phyloP scores from a whole-genome alignment of 306 rosid genomes.

The Corylus avellana region DNA sequence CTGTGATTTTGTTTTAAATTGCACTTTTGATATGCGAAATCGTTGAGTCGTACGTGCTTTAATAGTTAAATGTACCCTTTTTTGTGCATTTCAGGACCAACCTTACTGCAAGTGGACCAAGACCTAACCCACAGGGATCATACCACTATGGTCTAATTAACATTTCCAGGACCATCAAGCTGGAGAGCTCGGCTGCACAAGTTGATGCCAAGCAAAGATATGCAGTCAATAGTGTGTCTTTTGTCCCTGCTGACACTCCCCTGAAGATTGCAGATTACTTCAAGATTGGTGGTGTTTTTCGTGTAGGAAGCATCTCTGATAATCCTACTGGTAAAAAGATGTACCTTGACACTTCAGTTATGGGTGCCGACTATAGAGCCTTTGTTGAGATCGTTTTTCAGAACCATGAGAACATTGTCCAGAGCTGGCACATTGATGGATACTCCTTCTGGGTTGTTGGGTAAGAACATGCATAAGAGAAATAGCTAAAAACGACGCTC shows the following conservation, averaged over 20 bases:
- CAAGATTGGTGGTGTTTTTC: conserved; percentile 68
- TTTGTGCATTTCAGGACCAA: conserved; percentile 61
- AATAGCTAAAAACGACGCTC: no score
- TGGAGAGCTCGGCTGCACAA: conserved; percentile 72
- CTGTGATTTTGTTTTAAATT: no score
- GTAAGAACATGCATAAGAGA: conserved; percentile 38
- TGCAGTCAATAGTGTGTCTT: conserved; percentile 80
- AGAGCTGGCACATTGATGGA: conserved; percentile 88
- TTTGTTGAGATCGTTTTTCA: conserved; percentile 83
- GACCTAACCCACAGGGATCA: conserved; percentile 97
- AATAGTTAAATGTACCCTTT: neutral
- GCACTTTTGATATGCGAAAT: no score
- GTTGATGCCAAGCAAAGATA: conserved; percentile 76
- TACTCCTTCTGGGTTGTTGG: conserved; percentile 95
- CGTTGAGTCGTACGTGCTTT: no score
- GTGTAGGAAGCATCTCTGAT: conserved; percentile 75
- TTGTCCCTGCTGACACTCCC: conserved; percentile 70
- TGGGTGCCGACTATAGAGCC: conserved; percentile 83
- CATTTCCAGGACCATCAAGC: conserved; percentile 59
- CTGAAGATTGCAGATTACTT: conserved; percentile 87
- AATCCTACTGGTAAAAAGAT: conserved; percentile 47
- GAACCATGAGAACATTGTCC: conserved; percentile 67
- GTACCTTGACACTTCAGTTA: conserved; percentile 79
- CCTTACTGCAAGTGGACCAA: conserved; percentile 92
- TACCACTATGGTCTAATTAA: conserved; percentile 84